These are phyloP conservation scores for Trametes cingulata DNA, from an alignment of 768 basidiomycete genomes.

Conservation along the genomic window DNA sequence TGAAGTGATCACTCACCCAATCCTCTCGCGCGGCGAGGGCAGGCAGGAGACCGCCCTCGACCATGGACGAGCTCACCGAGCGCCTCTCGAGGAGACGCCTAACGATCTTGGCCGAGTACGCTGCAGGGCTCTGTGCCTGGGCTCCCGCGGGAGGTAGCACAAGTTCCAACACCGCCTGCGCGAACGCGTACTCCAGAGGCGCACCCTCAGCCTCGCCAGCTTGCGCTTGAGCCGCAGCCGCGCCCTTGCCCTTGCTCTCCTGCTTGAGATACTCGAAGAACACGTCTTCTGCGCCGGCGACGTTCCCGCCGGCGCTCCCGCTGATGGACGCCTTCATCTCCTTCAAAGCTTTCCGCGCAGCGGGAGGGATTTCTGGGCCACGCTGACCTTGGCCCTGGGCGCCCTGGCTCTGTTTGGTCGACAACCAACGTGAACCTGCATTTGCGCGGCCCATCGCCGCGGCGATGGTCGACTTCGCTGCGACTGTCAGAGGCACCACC, in stretches of 20 bases:
- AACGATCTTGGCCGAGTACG: slow-evolving; percentile 59
- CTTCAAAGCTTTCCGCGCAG: slow-evolving; percentile 37
- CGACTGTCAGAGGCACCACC: slow-evolving; percentile 57
- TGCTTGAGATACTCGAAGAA: slow-evolving; percentile 64
- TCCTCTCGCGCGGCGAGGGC: slow-evolving; percentile 56
- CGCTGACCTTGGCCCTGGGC: slow-evolving; percentile 7
- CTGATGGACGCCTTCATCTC: slow-evolving; percentile 46
- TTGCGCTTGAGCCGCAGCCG: neutral
- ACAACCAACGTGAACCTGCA: slow-evolving; percentile 49
- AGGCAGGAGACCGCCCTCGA: slow-evolving; percentile 57
- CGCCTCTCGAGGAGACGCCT: slow-evolving; percentile 57
- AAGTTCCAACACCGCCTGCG: slow-evolving; percentile 56
- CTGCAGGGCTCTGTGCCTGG: slow-evolving; percentile 17
- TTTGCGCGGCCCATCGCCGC: slow-evolving; percentile 57
- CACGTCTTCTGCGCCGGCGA: slow-evolving; percentile 48
- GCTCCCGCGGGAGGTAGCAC: slow-evolving; percentile 44
- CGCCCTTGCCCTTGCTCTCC: slow-evolving; percentile 15
- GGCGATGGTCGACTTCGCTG: slow-evolving; percentile 59
- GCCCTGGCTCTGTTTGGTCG: neutral
- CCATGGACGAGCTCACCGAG: slow-evolving; percentile 61
- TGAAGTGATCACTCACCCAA: slow-evolving; percentile 76
- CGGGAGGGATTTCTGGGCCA: slow-evolving; percentile 22
- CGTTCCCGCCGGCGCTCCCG: slow-evolving; percentile 34
- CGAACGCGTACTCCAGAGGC: slow-evolving; percentile 48
- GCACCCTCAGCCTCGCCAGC: neutral